phyloP scores from a whole-genome alignment of 78 protist species.

The Dictyostelium capitatum region DNA sequence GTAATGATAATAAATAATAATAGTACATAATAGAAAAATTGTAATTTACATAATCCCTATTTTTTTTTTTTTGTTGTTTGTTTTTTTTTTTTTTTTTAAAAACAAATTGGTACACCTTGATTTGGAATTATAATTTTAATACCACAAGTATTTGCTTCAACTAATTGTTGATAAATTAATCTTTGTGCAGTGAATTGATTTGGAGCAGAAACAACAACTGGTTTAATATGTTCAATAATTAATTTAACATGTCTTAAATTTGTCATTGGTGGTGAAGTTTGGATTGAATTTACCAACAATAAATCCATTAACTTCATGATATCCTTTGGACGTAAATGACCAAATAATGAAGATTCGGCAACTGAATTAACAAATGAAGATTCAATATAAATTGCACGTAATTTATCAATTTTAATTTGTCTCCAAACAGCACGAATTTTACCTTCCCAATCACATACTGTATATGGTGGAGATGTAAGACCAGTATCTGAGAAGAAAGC shows the following conservation, averaged over 20 bases:
- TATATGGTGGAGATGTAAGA: slow-evolving; percentile 14
- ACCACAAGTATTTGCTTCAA: neutral
- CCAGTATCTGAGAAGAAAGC: slow-evolving; percentile 66
- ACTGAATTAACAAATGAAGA: slow-evolving; percentile 12
- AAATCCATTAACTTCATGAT: neutral
- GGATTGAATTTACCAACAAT: neutral
- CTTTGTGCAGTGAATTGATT: neutral
- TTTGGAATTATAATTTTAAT: slow-evolving; percentile 35
- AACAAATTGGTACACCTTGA: slow-evolving; percentile 53
- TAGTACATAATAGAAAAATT: neutral
- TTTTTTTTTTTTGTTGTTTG: neutral
- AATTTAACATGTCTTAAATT: slow-evolving; percentile 35
- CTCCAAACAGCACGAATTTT: slow-evolving; percentile 33
- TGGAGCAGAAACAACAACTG: neutral
- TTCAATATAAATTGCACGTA: slow-evolving; percentile 25
- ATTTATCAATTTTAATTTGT: slow-evolving; percentile 33
- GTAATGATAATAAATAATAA: too few species aligned
- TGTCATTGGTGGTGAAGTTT: slow-evolving; percentile 29
- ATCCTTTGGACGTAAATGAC: slow-evolving; percentile 63
- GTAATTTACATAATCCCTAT: neutral
- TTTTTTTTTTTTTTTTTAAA: slow-evolving; percentile 15
- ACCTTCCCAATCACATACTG: slow-evolving; percentile 38
- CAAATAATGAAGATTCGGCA: slow-evolving; percentile 9
- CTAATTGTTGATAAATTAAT: slow-evolving; percentile 28
- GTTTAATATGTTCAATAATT: slow-evolving; percentile 57